phyloP scores from a whole-genome alignment of 306 rosid genomes.

The Cucumis cinereus region DNA sequence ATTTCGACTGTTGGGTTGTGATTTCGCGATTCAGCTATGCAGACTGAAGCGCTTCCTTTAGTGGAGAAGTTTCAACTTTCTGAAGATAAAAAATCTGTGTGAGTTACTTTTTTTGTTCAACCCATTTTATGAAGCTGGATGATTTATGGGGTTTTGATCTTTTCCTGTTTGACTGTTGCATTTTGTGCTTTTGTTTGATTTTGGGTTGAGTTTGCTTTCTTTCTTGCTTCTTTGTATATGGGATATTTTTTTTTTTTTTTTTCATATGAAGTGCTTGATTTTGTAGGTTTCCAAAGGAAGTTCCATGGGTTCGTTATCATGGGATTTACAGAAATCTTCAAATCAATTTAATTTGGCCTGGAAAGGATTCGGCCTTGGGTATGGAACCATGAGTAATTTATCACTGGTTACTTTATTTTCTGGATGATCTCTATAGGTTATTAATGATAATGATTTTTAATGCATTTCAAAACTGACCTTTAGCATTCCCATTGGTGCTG shows the following conservation, averaged over 20 bases:
- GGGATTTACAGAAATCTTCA: conserved; percentile 58
- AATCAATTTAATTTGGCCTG: conserved; percentile 71
- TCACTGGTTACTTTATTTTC: background rate
- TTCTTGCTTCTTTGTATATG: background rate
- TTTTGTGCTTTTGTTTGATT: too few relatives aligned
- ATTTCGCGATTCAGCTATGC: conserved; percentile 56
- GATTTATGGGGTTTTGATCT: background rate
- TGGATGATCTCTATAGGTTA: background rate
- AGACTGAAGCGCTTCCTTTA: conserved; percentile 84
- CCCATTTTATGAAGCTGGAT: background rate
- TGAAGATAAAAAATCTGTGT: conserved; percentile 53
- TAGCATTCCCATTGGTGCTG: background rate
- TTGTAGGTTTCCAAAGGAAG: conserved; percentile 63
- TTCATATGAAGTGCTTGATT: conserved; percentile 3
- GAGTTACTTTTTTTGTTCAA: conserved; percentile 10
- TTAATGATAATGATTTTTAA: background rate
- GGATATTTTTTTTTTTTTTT: background rate
- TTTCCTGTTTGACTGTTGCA: background rate
- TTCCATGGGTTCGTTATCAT: conserved; percentile 70
- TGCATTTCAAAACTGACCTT: background rate
- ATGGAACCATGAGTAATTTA: conserved; percentile 3
- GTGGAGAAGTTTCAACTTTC: conserved; percentile 58
- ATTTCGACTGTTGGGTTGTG: background rate
- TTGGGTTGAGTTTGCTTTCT: background rate
- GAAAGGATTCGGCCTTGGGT: conserved; percentile 70